Evolutionary conservation across 805 yeast genomes (phyloP).

Genomic region (Cyberlindnera americana): DNA sequence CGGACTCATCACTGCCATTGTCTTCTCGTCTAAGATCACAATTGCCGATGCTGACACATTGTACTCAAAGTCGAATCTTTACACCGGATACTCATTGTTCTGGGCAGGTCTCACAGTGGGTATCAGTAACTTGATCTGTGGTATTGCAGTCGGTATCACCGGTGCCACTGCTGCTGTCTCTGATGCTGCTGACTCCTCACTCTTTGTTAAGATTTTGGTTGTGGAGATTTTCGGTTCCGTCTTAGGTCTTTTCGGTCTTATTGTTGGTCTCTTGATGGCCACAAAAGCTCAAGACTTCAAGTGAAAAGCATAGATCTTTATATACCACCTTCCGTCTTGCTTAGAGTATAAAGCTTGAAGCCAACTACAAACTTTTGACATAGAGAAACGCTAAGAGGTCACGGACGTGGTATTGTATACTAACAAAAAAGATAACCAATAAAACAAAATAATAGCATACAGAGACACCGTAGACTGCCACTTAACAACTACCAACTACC

Average conservation of each 20-base stretch:
- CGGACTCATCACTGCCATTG: constrained; percentile 96
- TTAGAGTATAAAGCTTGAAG: too few relatives aligned
- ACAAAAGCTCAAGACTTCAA: constrained; percentile 88
- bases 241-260: constrained; percentile 90
- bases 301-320: too few relatives aligned
- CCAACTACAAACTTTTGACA: too few relatives aligned
- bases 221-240: constrained; percentile 97
- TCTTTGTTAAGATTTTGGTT: constrained; percentile 93
- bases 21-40: constrained; percentile 83
- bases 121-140: constrained; percentile 87
- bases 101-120: constrained; percentile 99
- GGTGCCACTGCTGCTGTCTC: constrained; percentile 98
- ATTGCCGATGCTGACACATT: constrained; percentile 60
- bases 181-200: constrained; percentile 94
- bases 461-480: too few relatives aligned
- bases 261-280: constrained; percentile 96
- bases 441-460: too few relatives aligned
- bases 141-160: constrained; percentile 94
- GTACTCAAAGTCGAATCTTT: constrained; percentile 77
- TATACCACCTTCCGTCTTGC: too few relatives aligned
- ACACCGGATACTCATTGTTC: constrained; percentile 91
- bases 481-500: too few relatives aligned
- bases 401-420: too few relatives aligned
- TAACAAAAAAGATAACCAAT: too few relatives aligned
- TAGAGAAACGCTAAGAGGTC: too few relatives aligned